Conservation (phyloP, 768 basidiomycete species). For the Hygrophorus pudorinus region DNA sequence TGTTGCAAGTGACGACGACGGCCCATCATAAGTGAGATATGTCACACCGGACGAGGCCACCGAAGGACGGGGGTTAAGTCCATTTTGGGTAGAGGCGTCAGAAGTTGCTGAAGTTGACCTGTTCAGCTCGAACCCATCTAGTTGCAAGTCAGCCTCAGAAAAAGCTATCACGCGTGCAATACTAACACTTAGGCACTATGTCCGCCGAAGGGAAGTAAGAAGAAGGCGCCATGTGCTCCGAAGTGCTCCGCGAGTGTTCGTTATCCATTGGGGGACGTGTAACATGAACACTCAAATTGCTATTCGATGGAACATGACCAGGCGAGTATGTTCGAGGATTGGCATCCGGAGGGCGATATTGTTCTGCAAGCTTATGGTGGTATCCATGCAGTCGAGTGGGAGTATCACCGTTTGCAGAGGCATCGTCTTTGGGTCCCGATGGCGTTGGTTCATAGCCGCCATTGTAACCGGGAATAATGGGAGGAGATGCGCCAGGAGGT, state of each 20-base stretch:
- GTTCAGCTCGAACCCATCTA: not conserved
- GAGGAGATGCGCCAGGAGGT: slow-evolving; percentile 4
- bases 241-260: slow-evolving; percentile 3
- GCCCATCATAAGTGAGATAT: not conserved
- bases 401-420: slow-evolving; percentile 10
- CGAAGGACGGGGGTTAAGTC: not conserved
- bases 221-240: not conserved
- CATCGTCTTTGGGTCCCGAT: slow-evolving; percentile 7
- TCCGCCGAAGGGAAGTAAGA: no score
- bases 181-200: not conserved
- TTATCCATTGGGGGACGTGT: not conserved
- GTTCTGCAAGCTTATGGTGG: slow-evolving; percentile 8
- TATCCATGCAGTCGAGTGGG: slow-evolving; percentile 9
- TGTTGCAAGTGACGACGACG: not conserved
- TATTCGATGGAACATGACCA: not conserved
- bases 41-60: not conserved
- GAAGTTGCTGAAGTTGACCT: slow-evolving; percentile 2
- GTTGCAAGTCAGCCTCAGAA: not conserved
- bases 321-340: not conserved
- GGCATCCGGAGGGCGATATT: slow-evolving; percentile 5
- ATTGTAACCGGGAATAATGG: slow-evolving; percentile 7
- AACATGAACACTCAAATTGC: not conserved
- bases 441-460: slow-evolving; percentile 3
- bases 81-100: not conserved
- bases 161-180: slow-evolving; percentile 1